A percentile compares a stretch with the other conserved stretches of the same genome.
phyloP scores from a whole-genome alignment of 257 asterid genomes.

The Solanum verrucosum region DNA sequence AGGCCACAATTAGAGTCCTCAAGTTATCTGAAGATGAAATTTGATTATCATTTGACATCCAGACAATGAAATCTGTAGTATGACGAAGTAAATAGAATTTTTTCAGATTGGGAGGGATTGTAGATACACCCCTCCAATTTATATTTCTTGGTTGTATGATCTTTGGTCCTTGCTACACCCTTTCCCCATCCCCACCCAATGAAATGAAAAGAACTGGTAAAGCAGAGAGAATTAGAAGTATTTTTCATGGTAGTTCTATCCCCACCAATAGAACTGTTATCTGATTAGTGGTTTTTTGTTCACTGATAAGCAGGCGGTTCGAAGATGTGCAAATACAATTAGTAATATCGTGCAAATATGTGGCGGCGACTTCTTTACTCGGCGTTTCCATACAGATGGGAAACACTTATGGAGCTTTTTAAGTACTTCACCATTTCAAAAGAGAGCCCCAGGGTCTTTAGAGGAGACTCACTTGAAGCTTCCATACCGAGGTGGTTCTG shows the following conservation, averaged over 20 bases:
- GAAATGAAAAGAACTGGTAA: not conserved
- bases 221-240: not conserved
- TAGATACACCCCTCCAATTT: not conserved
- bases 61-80: not conserved
- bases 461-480: slow-evolving; percentile 49
- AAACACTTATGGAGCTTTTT: slow-evolving; percentile 77
- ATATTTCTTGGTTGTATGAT: not conserved
- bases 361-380: slow-evolving; percentile 92
- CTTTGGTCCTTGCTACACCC: not conserved
- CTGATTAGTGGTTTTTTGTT: not conserved
- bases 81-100: not conserved
- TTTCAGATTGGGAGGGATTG: not conserved
- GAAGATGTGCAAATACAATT: slow-evolving; percentile 53
- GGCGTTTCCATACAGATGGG: slow-evolving; percentile 77
- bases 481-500: slow-evolving; percentile 50
- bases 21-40: not conserved
- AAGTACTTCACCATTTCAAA: slow-evolving; percentile 71
- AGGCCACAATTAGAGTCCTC: not conserved
- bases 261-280: not conserved
- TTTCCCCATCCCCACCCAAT: not conserved
- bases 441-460: slow-evolving; percentile 37
- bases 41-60: not conserved
- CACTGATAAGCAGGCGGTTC: slow-evolving; percentile 43
- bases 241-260: not conserved
- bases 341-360: slow-evolving; percentile 51